Evolutionary conservation across 176 grass and related monocot species (phyloP), one percentile per base, ranked within the genome.

Genomic region (Neostapfia colusana): DNA sequence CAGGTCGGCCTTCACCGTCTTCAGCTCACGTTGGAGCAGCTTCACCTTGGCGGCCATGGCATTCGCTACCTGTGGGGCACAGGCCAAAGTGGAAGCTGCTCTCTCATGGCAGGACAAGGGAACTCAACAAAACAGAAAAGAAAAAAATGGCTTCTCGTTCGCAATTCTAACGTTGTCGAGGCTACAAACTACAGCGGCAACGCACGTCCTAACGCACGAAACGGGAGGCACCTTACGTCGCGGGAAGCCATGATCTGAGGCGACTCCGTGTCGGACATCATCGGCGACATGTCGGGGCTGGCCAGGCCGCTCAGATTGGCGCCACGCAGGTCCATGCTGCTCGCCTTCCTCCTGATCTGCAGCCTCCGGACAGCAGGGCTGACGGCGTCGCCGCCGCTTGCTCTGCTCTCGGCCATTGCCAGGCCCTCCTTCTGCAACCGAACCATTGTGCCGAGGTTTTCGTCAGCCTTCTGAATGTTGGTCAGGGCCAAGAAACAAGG

Each of bases 31-130:
- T 69, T 93, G 84, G 45, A 93, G 91, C 59, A 98, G 82, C 81
- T 98, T 98, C 77, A 90, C 89, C 79, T 94, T 98, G 53, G 91
- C 84, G 51, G 95, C 91, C 95, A 98, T 94, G 46, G 89, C 91
- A 88, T 80, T 92, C 8, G 95, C 95, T 48, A 92, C 86, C 95
- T 98, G 74, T 68, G 20, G 1, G 3, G 41, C 38, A 3, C 50
- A 48, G 9, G 57, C 28, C 13, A 74, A 65, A 43, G 40, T 38
- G 51, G 74, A 18, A 79, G 48, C 18, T 73, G 37, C 56, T 63
- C 35, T 84, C 67, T 69, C 54, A 26, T 65, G 18, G 51, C 76
- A 36, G 1, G 24, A 26, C 10, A 53, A 31, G 27, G 27, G 17
- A 39, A 64, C 10, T 25, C 11, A 20, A 1, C 31, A 15, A 38